Evolutionary conservation across 768 basidiomycete genomes (phyloP).

Genomic region (Porpolomopsis calyptriformis): DNA sequence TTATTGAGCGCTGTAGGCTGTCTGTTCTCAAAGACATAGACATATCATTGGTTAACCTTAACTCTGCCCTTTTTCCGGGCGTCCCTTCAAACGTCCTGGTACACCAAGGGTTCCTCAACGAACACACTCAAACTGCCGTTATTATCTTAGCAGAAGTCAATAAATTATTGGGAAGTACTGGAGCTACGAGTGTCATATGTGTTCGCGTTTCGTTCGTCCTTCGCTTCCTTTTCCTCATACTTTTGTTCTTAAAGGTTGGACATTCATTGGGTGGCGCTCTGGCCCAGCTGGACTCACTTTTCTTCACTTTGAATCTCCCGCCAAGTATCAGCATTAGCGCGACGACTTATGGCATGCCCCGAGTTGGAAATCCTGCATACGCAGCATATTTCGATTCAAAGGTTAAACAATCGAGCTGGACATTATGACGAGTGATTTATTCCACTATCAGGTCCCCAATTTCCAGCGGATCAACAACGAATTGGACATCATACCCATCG

Average conservation of each 20-base stretch:
- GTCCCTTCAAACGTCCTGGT: conserved; percentile 32
- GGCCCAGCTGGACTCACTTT: conserved; percentile 40
- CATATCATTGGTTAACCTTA: conserved; percentile 28
- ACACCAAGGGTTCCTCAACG: conserved; percentile 44
- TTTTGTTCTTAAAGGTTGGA: conserved; percentile 26
- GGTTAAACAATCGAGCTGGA: conserved; percentile 15
- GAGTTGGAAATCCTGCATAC: conserved; percentile 42
- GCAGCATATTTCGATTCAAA: conserved; percentile 39
- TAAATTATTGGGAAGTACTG: conserved; percentile 26
- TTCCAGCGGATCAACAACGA: conserved; percentile 33
- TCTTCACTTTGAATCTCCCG: conserved; percentile 39
- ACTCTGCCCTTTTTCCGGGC: conserved; percentile 46
- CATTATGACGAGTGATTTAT: not conserved
- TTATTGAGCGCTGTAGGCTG: too few relatives aligned
- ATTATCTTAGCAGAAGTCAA: conserved; percentile 36
- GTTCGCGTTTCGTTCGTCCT: conserved; percentile 22
- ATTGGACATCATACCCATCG: conserved; percentile 41
- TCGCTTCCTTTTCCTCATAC: conserved; percentile 6
- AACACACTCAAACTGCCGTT: conserved; percentile 37
- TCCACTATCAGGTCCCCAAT: conserved; percentile 21
- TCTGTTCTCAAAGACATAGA: conserved; percentile 42
- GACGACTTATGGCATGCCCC: conserved; percentile 40
- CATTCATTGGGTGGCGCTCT: conserved; percentile 46
- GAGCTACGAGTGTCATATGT: conserved; percentile 30
- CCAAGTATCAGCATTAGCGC: conserved; percentile 28